A percentile compares a stretch with the other conserved stretches of the same genome.
phyloP scores from a whole-genome alignment of 1,284 basidiomycete genomes.

The Irpex sp. region DNA sequence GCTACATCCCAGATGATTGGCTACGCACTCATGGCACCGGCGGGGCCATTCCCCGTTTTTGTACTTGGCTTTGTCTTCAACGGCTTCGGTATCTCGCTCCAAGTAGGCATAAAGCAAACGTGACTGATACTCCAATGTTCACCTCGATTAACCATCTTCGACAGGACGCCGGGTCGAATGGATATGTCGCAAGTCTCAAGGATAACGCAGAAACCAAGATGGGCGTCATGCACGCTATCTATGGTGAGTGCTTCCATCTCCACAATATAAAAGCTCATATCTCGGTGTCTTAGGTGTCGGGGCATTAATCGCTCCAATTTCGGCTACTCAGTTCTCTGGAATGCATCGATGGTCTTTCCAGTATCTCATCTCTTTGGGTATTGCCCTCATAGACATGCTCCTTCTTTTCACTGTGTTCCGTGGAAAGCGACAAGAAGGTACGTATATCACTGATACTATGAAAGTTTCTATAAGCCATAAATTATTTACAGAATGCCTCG shows the following conservation, averaged over 20 bases:
- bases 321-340: constrained; percentile 57
- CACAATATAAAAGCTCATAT: no score
- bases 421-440: constrained; percentile 51
- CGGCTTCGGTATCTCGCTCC: constrained; percentile 57
- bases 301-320: constrained; percentile 53
- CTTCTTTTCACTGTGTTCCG: constrained; percentile 46
- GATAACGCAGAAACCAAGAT: constrained; percentile 47
- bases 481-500: constrained; percentile 24
- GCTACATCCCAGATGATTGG: constrained; percentile 33
- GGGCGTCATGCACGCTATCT: constrained; percentile 55
- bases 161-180: constrained; percentile 52
- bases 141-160: background rate
- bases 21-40: constrained; percentile 51
- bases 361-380: constrained; percentile 53
- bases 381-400: constrained; percentile 43
- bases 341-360: constrained; percentile 54
- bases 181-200: constrained; percentile 44
- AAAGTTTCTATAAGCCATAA: background rate
- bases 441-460: constrained; percentile 2
- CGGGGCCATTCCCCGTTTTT: constrained; percentile 60
- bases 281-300: constrained; percentile 56
- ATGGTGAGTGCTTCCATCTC: constrained; percentile 17
- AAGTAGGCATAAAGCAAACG: constrained; percentile 24
- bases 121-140: background rate
- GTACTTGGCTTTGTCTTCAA: constrained; percentile 52